Evolutionary conservation across 768 basidiomycete species (phyloP).

Genomic region (Termitomyces sp.): DNA sequence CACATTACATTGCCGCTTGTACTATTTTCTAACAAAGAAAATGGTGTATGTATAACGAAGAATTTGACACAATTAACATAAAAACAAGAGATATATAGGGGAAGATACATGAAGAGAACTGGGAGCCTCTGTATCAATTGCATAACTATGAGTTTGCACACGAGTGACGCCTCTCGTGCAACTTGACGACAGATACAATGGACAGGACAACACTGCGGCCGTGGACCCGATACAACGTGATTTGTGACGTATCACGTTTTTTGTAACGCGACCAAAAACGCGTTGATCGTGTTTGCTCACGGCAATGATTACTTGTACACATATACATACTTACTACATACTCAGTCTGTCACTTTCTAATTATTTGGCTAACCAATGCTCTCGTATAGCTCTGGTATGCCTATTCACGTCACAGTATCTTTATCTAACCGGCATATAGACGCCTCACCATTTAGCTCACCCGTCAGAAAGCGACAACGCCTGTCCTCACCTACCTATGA

Average conservation of each 20-base stretch:
- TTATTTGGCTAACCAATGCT: not conserved
- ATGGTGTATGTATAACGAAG: not conserved
- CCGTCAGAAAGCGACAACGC: slow-evolving; percentile 54
- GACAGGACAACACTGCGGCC: not conserved
- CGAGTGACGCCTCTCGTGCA: not conserved
- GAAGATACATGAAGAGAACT: not conserved
- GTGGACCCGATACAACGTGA: slow-evolving; percentile 1
- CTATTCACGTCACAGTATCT: not conserved
- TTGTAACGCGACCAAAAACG: slow-evolving; percentile 20
- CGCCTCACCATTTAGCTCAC: slow-evolving; percentile 35
- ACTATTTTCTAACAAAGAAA: not conserved
- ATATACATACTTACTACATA: not conserved
- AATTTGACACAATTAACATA: not conserved
- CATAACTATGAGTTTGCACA: not conserved
- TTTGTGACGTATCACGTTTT: slow-evolving; percentile 12
- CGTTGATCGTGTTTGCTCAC: slow-evolving; percentile 14
- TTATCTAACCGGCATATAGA: slow-evolving; percentile 8
- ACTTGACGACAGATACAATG: not conserved
- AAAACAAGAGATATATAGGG: not conserved
- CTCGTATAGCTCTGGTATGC: slow-evolving; percentile 8
- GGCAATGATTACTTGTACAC: no score
- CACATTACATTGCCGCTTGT: not conserved
- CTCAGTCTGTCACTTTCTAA: not conserved
- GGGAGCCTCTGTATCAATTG: not conserved
- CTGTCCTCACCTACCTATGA: slow-evolving; percentile 68